phyloP scores from a whole-genome alignment of 2,329 filamentous ascomycete genomes.

The Dactylellina leptospora region DNA sequence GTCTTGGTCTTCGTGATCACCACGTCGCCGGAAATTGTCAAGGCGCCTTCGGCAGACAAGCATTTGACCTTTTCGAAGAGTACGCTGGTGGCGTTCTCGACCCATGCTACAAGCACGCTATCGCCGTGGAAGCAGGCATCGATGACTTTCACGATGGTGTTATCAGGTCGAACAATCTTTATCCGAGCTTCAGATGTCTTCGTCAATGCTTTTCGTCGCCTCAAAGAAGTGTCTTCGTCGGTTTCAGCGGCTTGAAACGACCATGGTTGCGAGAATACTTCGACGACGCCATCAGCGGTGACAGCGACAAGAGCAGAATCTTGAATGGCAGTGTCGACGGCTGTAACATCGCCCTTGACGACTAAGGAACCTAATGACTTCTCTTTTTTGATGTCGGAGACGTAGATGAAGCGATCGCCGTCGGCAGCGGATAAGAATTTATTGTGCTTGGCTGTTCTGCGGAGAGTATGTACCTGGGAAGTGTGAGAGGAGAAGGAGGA shows the following conservation, averaged over 20 bases:
- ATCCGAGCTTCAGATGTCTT: conserved; percentile 63
- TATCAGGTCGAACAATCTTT: conserved; percentile 62
- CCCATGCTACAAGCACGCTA: conserved; percentile 63
- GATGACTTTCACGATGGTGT: conserved; percentile 62
- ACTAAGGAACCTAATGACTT: conserved; percentile 64
- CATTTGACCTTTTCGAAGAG: conserved; percentile 65
- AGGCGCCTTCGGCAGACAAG: conserved; percentile 62
- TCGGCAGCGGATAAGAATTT: conserved; percentile 64
- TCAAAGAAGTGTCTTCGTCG: conserved; percentile 52
- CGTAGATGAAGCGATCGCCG: conserved; percentile 64
- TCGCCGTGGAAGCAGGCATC: conserved; percentile 63
- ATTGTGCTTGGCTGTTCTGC: conserved; percentile 59
- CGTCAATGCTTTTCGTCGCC: conserved; percentile 62
- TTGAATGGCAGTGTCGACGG: conserved; percentile 55
- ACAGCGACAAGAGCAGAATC: conserved; percentile 63
- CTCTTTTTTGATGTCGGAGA: conserved; percentile 62
- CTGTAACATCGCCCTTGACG: conserved; percentile 62
- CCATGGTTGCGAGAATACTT: conserved; percentile 65
- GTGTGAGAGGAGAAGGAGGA: conserved; percentile 64
- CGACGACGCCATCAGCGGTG: conserved; percentile 64
- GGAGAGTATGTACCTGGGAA: conserved; percentile 64
- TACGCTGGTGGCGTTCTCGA: conserved; percentile 64
- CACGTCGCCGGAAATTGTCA: conserved; percentile 62
- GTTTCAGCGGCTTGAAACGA: conserved; percentile 58
- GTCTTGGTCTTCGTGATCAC: conserved; percentile 63